These are phyloP conservation scores for Klebsormidium nitens DNA, from an alignment of 139 green algal genomes.

Conservation along the genomic window DNA sequence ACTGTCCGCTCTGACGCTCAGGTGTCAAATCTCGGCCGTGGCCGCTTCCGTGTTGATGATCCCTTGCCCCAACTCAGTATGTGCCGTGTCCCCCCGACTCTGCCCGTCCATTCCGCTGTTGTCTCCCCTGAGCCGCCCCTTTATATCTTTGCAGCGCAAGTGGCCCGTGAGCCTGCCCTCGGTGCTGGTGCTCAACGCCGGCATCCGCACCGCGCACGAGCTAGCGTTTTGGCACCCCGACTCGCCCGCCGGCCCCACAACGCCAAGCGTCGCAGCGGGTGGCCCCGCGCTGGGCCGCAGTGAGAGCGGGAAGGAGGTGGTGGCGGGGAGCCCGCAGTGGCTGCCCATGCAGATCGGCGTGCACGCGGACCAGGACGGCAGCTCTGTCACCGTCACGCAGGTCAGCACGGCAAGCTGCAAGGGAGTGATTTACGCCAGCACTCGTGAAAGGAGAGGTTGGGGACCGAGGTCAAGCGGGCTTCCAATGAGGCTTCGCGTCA, in stretches of 20 bases:
- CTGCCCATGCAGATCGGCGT: conserved; percentile 46
- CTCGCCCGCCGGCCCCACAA: background rate
- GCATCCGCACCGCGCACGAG: conserved; percentile 25
- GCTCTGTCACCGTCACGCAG: conserved; percentile 18
- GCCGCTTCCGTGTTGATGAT: too few species aligned
- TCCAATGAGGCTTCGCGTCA: too few species aligned
- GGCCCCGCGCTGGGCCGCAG: background rate
- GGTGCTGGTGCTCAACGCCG: conserved; percentile 66
- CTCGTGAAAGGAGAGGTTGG: too few species aligned
- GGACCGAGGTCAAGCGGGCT: too few species aligned
- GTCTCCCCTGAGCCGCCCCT: too few species aligned
- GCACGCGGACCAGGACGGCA: background rate
- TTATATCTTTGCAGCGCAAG: conserved; percentile 14
- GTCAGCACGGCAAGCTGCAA: background rate
- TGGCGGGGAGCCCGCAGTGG: conserved; percentile 12
- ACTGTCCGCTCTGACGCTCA: too few species aligned
- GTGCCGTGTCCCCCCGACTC: too few species aligned
- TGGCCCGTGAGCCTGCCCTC: conserved; percentile 14
- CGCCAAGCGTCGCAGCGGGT: conserved; percentile 1
- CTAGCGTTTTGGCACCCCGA: conserved; percentile 28
- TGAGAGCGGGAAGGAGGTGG: background rate
- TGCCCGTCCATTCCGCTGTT: too few species aligned
- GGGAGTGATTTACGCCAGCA: too few species aligned
- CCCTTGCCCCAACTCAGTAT: too few species aligned
- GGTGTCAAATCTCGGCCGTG: too few species aligned